A percentile compares a stretch with the other conserved stretches of the same genome.
Evolutionary conservation across 2,329 filamentous ascomycete species (phyloP).

Genomic region (Magnaporthiopsis rhizophila): DNA sequence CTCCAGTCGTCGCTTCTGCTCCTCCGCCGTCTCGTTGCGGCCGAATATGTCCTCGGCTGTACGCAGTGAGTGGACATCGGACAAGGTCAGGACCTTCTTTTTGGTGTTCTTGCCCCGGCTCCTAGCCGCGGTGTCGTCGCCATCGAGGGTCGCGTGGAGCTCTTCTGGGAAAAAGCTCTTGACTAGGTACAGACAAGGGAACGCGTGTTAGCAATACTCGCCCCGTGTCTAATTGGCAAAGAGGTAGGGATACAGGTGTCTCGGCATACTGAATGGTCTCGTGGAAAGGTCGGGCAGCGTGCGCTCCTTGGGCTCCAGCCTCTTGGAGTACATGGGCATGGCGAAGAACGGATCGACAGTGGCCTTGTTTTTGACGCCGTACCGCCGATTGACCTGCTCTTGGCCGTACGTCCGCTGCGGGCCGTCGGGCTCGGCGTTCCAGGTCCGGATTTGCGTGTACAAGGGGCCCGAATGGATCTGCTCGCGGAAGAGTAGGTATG

Average conservation of each 20-base stretch:
- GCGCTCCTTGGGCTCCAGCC: constrained; percentile 42
- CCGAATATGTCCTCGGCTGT: constrained; percentile 44
- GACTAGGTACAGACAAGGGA: constrained; percentile 1
- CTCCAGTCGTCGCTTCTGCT: constrained; percentile 18
- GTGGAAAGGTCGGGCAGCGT: constrained; percentile 45
- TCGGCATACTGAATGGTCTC: constrained; percentile 33
- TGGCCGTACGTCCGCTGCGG: constrained; percentile 41
- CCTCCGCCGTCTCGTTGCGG: constrained; percentile 21
- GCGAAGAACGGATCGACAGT: constrained; percentile 50
- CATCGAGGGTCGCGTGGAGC: constrained; percentile 46
- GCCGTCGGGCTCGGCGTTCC: constrained; percentile 29
- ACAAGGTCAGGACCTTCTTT: constrained; percentile 39
- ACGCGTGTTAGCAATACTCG: neutral
- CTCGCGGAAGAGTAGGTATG: constrained; percentile 47
- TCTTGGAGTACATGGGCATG: constrained; percentile 50
- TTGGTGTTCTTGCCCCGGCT: constrained; percentile 18
- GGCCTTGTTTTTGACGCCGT: constrained; percentile 45
- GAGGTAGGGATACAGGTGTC: neutral
- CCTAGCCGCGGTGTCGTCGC: constrained; percentile 28
- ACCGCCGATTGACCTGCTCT: constrained; percentile 50
- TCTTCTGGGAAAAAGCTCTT: constrained; percentile 48
- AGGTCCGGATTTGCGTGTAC: constrained; percentile 46
- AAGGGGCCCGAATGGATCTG: constrained; percentile 47
- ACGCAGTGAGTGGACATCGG: constrained; percentile 37
- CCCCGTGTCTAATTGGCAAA: too few species aligned